Percentiles rank a stretch among this genome's conserved stretches.
Conservation (phyloP, 148 eudicot species). For the Chenopodium berlandieri region DNA sequence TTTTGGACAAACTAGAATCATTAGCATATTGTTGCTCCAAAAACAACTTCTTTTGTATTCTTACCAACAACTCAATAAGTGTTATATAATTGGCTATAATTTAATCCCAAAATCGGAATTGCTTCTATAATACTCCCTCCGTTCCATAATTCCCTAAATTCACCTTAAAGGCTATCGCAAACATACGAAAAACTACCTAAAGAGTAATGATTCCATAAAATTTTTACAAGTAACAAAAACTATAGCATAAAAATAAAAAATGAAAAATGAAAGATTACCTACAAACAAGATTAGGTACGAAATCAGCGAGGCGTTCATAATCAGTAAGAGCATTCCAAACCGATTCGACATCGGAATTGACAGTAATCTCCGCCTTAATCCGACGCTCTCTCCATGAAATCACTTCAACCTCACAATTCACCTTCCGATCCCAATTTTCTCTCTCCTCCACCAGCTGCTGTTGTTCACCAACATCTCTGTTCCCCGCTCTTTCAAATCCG, state of each 20-base stretch:
- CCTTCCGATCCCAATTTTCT: slow-evolving; percentile 52
- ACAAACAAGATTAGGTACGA: slow-evolving; percentile 81
- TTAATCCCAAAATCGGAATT: no score
- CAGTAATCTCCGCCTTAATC: slow-evolving; percentile 59
- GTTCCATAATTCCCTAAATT: background rate
- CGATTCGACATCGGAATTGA: slow-evolving; percentile 69
- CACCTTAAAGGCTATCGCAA: background rate
- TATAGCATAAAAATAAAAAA: background rate
- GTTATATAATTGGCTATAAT: no score
- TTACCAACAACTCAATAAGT: no score
- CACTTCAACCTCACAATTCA: slow-evolving; percentile 82
- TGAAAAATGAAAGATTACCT: slow-evolving; percentile 36
- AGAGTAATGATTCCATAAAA: no score
- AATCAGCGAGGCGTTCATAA: slow-evolving; percentile 94
- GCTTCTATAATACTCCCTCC: background rate
- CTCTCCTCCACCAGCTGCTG: slow-evolving; percentile 26
- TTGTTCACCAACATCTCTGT: slow-evolving; percentile 16
- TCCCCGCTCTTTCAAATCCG: slow-evolving; percentile 28
- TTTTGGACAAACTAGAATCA: no score
- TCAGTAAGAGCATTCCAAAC: slow-evolving; percentile 94
- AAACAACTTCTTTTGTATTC: no score
- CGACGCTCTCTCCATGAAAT: slow-evolving; percentile 92
- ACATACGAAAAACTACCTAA: no score
- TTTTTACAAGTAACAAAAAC: no score
- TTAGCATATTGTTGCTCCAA: no score